Evolutionary conservation across 192 early-diverging fungal genomes (phyloP).

Genomic region (Mortierella alpina): DNA sequence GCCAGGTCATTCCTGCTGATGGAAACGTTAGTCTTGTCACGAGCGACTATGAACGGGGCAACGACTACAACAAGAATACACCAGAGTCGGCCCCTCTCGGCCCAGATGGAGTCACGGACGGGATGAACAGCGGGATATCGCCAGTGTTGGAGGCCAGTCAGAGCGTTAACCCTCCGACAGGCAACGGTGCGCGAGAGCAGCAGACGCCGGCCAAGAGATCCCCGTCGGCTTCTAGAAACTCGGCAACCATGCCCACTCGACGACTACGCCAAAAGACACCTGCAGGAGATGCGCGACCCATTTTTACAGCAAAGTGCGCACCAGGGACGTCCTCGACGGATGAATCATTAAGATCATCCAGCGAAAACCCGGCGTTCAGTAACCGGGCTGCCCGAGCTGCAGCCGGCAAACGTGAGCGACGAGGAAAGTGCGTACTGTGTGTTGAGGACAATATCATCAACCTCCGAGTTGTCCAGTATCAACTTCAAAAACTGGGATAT

Average conservation of each 20-base stretch:
- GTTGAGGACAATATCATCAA: constrained; percentile 70
- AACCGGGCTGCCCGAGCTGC: constrained; percentile 28
- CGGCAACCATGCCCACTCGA: too few relatives aligned
- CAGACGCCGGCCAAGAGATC: too few relatives aligned
- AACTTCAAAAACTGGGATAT: constrained; percentile 65
- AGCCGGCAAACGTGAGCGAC: constrained; percentile 33
- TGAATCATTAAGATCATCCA: not conserved
- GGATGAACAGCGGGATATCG: not conserved
- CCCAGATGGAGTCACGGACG: not conserved
- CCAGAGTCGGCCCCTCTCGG: constrained; percentile 7
- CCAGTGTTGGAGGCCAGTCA: too few relatives aligned
- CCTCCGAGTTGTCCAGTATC: constrained; percentile 66
- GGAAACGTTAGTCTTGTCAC: constrained; percentile 11
- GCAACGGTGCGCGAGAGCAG: not conserved
- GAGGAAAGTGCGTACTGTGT: constrained; percentile 30
- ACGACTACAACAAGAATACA: constrained; percentile 44
- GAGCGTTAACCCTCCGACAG: too few relatives aligned
- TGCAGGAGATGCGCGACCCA: not conserved
- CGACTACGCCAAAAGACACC: not conserved
- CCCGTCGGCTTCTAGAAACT: too few relatives aligned
- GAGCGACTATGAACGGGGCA: constrained; percentile 35
- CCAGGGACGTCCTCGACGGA: not conserved
- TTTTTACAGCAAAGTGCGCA: not conserved
- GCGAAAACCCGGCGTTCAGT: constrained; percentile 26
- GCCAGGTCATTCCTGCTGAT: constrained; percentile 21